Conservation (phyloP, 768 basidiomycete genomes). For the Harrya chromipes region DNA sequence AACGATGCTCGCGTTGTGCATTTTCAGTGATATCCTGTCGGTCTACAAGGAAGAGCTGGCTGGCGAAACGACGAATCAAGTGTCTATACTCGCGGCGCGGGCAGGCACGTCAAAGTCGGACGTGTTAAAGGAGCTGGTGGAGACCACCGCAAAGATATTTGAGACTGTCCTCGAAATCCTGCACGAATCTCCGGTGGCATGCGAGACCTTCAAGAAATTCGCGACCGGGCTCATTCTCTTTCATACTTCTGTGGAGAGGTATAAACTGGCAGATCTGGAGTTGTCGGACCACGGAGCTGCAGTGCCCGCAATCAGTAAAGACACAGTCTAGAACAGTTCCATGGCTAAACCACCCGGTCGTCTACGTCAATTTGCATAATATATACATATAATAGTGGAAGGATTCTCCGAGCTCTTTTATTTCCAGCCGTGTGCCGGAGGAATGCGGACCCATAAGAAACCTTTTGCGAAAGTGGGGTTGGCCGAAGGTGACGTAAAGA, state of each 20-base stretch:
- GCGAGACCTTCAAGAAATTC: slow-evolving; percentile 3
- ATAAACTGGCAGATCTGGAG: slow-evolving; percentile 15
- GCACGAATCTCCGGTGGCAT: slow-evolving; percentile 2
- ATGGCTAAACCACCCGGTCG: too few relatives aligned
- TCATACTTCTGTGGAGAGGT: slow-evolving; percentile 16
- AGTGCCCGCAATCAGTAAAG: too few relatives aligned
- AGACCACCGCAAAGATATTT: slow-evolving; percentile 21
- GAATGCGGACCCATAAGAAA: slow-evolving; percentile 48
- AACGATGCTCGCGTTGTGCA: background rate
- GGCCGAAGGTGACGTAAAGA: slow-evolving; percentile 83
- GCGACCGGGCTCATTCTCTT: slow-evolving; percentile 15
- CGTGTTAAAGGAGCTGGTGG: slow-evolving; percentile 19
- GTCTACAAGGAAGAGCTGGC: slow-evolving; percentile 34
- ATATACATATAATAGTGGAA: slow-evolving; percentile 86
- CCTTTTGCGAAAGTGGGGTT: slow-evolving; percentile 80
- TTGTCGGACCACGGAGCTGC: too few relatives aligned
- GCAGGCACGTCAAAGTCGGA: slow-evolving; percentile 23
- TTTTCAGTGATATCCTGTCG: slow-evolving; percentile 26
- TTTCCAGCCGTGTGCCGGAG: slow-evolving; percentile 56
- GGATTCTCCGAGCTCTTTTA: slow-evolving; percentile 69
- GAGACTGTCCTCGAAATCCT: slow-evolving; percentile 18
- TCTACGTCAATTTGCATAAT: slow-evolving; percentile 38
- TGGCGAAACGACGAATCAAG: slow-evolving; percentile 31
- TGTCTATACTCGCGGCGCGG: slow-evolving; percentile 28
- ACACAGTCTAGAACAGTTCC: background rate